Evolutionary conservation across 2,329 filamentous ascomycete genomes (phyloP).

Genomic region (Pseudogymnoascus pannorum): DNA sequence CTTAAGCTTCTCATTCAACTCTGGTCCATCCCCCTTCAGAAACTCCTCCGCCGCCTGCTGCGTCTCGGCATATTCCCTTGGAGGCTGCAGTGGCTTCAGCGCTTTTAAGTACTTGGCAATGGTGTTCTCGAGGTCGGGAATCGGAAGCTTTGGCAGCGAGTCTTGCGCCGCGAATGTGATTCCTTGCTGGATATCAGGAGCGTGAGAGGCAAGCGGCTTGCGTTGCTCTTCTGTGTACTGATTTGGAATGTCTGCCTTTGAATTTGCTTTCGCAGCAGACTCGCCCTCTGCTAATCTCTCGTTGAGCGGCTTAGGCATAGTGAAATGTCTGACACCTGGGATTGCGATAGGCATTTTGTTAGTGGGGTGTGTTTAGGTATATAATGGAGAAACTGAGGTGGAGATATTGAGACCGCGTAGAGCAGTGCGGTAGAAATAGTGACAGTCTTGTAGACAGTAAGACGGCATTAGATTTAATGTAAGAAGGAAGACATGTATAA

Average conservation of each 20-base stretch:
- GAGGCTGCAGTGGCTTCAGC: slow-evolving; percentile 71
- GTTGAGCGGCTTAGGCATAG: slow-evolving; percentile 64
- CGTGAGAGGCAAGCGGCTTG: slow-evolving; percentile 39
- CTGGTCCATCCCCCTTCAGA: slow-evolving; percentile 69
- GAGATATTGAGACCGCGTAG: slow-evolving; percentile 77
- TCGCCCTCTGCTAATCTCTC: slow-evolving; percentile 50
- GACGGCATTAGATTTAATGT: slow-evolving; percentile 53
- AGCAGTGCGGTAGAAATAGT: slow-evolving; percentile 89
- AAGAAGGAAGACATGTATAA: neutral
- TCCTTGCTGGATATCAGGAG: slow-evolving; percentile 48
- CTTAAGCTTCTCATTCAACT: slow-evolving; percentile 81
- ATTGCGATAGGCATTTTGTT: slow-evolving; percentile 51
- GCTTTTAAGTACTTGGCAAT: slow-evolving; percentile 73
- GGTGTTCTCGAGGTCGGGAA: slow-evolving; percentile 75
- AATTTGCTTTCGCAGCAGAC: neutral
- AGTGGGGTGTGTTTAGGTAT: slow-evolving; percentile 50
- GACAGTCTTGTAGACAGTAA: slow-evolving; percentile 79
- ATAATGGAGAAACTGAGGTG: slow-evolving; percentile 70
- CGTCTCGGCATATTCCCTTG: slow-evolving; percentile 77
- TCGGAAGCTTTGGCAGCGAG: slow-evolving; percentile 81
- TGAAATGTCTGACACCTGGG: slow-evolving; percentile 64
- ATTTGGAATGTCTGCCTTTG: neutral
- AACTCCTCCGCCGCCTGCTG: slow-evolving; percentile 76
- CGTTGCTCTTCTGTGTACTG: slow-evolving; percentile 38
- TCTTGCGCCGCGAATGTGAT: slow-evolving; percentile 89